Percentiles rank a stretch among this genome's conserved stretches.
Conservation (phyloP, 371 early-diverging fungal species). For the Mucor velutinosus region DNA sequence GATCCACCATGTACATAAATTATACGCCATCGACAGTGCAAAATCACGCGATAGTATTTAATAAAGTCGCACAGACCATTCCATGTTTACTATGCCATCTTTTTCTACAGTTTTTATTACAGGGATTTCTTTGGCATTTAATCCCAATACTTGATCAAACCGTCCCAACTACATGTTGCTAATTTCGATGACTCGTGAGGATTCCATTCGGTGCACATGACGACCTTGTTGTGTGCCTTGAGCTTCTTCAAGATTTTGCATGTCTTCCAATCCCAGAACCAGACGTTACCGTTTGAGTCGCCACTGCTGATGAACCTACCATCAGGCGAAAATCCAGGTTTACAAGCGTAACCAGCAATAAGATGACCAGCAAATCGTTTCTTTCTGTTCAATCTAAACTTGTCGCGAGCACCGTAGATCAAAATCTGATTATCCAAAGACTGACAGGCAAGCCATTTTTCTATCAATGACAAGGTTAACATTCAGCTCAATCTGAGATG, state of each 20-base stretch:
- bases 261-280: constrained; percentile 98
- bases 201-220: constrained; percentile 92
- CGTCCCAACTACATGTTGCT: constrained; percentile 96
- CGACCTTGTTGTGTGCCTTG: constrained; percentile 90
- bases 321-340: constrained; percentile 92
- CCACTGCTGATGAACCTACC: constrained; percentile 89
- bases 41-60: no score
- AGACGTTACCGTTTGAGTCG: constrained; percentile 91
- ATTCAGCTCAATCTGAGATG: neutral
- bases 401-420: constrained; percentile 85
- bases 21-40: no score
- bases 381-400: constrained; percentile 87
- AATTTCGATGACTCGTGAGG: constrained; percentile 94
- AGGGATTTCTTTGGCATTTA: constrained; percentile 34
- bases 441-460: constrained; percentile 93
- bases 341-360: constrained; percentile 95
- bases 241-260: constrained; percentile 81
- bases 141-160: constrained; percentile 92
- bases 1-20: neutral
- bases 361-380: constrained; percentile 93
- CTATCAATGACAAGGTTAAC: constrained; percentile 38
- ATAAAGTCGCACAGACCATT: no score
- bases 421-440: constrained; percentile 95
- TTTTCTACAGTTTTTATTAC: neutral
- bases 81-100: no score